These are phyloP conservation scores for Aciculosporium take DNA, from an alignment of 2,329 filamentous ascomycete species.

Conservation along the genomic window DNA sequence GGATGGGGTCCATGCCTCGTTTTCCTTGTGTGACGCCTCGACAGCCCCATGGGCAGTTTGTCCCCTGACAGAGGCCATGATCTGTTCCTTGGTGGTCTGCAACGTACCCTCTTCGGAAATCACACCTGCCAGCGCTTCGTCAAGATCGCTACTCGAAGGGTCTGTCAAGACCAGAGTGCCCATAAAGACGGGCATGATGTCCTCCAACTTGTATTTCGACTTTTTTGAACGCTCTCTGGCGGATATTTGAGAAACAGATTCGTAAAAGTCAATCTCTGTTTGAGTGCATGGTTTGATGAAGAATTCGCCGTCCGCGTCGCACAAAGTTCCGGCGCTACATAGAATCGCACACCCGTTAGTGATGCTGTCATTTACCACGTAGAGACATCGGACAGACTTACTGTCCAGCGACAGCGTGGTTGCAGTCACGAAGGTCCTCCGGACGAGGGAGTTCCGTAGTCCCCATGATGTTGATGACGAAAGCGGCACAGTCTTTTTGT, in stretches of 20 bases:
- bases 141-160: slow-evolving; percentile 31
- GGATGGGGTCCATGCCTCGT: slow-evolving; percentile 31
- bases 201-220: slow-evolving; percentile 42
- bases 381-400: slow-evolving; percentile 31
- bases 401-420: slow-evolving; percentile 73
- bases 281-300: slow-evolving; percentile 90
- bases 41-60: slow-evolving; percentile 15
- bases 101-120: slow-evolving; percentile 24
- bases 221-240: slow-evolving; percentile 39
- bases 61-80: slow-evolving; percentile 19
- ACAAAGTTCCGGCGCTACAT: slow-evolving; percentile 77
- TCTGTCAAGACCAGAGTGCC: slow-evolving; percentile 62
- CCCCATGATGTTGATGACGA: slow-evolving; percentile 14
- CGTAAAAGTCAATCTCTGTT: slow-evolving; percentile 78
- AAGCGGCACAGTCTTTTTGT: background rate
- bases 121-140: slow-evolving; percentile 31
- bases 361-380: background rate
- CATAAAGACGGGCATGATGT: slow-evolving; percentile 73
- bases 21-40: slow-evolving; percentile 6
- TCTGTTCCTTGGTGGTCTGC: slow-evolving; percentile 19
- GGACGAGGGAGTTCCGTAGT: slow-evolving; percentile 35
- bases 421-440: slow-evolving; percentile 52
- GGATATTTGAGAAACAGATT: slow-evolving; percentile 38
- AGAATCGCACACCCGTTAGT: background rate
- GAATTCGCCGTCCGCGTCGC: slow-evolving; percentile 66